Evolutionary conservation across 2,329 filamentous ascomycete species (phyloP), one percentile per base, ranked within the genome.

Genomic region (Chrysoporthe austroafricana): DNA sequence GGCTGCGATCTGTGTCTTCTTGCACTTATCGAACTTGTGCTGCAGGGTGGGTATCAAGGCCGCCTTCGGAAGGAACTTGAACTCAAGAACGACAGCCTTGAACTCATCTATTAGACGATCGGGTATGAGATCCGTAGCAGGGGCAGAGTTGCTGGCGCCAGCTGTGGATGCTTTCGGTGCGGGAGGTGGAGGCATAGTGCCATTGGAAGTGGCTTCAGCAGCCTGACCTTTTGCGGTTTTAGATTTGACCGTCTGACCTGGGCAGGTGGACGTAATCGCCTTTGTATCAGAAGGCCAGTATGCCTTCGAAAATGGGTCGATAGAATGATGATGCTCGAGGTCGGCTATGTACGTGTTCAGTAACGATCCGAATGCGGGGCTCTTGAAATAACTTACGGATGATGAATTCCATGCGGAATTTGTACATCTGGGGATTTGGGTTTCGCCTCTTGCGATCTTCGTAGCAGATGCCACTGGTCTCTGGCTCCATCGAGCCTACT

Each of bases 381-480:
- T 18, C 14, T 43, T 42, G 56, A 18, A 6, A 42, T 39, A n/a
- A 80, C 86, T 79, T 81, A 92, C 90, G 87, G 63, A 90, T 81
- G 63, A 96, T 86, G 69, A 94, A 85, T 73, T 95, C 91, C 81
- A 97, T 90, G 71, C 85, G 88, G 78, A 91, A 92, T 8, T 85
- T 82, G 68, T 87, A 79, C 70, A 86, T 77, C 48, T 84, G 84
- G 2, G 82, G 79, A 73, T 77, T 84, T 71, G 78, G 83, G 74
- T 76, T 84, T 71, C 79, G 77, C 62, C 82, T 80, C 70, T 80
- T 76, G 48, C 73, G 77, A 74, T 91, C 85, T 74, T 97, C 92
- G 87, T 94, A 99, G 76, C 91, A 96, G 11, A 98, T 80, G 0
- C 95, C 96, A 3, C 89, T 93, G 75, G 86, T 91, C 54, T 91